Base-by-base conservation (phyloP, 1,284 basidiomycete genomes). In the Violaceomyces palustris region DNA sequence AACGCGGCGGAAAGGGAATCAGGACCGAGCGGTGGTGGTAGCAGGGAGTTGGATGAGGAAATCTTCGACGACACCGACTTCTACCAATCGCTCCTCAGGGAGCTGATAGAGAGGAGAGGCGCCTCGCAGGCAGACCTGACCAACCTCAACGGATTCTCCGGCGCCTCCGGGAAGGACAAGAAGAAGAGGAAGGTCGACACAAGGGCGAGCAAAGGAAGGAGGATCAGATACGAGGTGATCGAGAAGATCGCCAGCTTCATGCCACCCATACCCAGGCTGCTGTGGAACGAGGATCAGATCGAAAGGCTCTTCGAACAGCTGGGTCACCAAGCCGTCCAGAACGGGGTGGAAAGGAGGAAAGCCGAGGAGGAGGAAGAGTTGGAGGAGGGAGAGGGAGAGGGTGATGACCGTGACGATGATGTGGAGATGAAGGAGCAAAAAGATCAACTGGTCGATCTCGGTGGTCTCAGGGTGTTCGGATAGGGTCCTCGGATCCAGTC, bases 21-120 rank as follows among this genome's bases (percentile, higher is more conserved):
- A 11, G 11, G 11, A 29, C 28, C 11, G 28, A 11, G 11, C 11
- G 11, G 28, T 11, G n/a, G n/a, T n/a, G n/a, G n/a, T n/a, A n/a
- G n/a, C n/a, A n/a, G n/a, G n/a, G n/a, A 30, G 21, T 30, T 39
- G 19, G 56, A 65, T 33, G 37, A n/a, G 2, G 54, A 72, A 15
- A 53, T 67, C 1, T 73, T 72, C 28, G 70, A 73, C 51, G 70
- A 73, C 30, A 53, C 61, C 22, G 70, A 73, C 39, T 70, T 73
- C 43, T 73, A 73, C 45, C 45, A 53, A 4, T 35, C 51, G 9
- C 39, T 73, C 17, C 61, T 73, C 21, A 61, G 69, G 12, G 69
- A 72, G 35, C 46, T 73, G 18, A 68, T 73, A 28, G 70, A 73
- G 39, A 40, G 55, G 3, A 39, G 59, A 33, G 50, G 58, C 22